Percentiles rank a stretch among this genome's conserved stretches.
These are phyloP conservation scores for Rhodotorula graminis DNA, from an alignment of 768 basidiomycete genomes.

Conservation along the genomic window DNA sequence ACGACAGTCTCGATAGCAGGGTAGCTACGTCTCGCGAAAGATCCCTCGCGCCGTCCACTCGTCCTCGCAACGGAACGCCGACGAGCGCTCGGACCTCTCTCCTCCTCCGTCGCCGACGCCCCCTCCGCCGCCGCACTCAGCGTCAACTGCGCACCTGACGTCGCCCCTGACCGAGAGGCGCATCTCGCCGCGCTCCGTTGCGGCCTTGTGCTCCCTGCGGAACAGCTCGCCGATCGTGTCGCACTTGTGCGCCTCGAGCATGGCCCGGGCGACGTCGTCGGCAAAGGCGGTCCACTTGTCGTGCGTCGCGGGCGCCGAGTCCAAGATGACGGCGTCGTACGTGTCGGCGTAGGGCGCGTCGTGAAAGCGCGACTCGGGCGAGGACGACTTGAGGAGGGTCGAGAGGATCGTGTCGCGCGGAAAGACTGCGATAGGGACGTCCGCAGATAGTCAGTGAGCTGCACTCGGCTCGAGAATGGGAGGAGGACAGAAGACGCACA, in stretches of 20 bases:
- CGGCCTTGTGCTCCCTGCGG: not conserved
- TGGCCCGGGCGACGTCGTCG: constrained; percentile 8
- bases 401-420: constrained; percentile 23
- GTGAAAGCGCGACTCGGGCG: constrained; percentile 32
- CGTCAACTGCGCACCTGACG: not conserved
- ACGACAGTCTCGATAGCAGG: no score
- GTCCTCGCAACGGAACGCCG: constrained; percentile 16
- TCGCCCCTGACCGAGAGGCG: constrained; percentile 1
- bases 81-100: not conserved
- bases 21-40: constrained; percentile 20
- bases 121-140: not conserved
- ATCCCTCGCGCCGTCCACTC: constrained; percentile 5
- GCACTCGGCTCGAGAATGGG: no score
- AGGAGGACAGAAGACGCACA: not conserved
- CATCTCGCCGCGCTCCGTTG: constrained; percentile 18
- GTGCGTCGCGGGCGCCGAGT: constrained; percentile 13
- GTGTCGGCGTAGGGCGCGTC: constrained; percentile 8
- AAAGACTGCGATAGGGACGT: constrained; percentile 1
- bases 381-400: constrained; percentile 16
- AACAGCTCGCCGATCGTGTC: constrained; percentile 4
- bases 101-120: not conserved
- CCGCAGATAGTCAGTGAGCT: no score
- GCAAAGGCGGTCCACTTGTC: constrained; percentile 26
- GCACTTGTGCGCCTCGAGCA: not conserved
- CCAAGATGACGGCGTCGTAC: constrained; percentile 29